phyloP scores from a whole-genome alignment of 1,139 yeast genomes.

The Pichia sp. region DNA sequence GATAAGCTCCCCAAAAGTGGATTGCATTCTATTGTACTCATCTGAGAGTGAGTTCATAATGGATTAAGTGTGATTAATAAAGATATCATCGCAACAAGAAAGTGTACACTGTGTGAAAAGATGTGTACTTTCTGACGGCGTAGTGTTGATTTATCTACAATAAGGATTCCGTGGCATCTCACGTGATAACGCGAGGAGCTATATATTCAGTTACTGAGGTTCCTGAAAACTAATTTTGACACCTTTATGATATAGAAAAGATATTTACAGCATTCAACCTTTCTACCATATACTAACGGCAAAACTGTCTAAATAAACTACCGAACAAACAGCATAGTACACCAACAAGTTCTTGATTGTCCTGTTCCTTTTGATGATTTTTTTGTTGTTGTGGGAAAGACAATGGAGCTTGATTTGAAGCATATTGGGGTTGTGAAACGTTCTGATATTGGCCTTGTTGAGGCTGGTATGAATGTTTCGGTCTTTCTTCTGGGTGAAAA shows the following conservation, averaged over 20 bases:
- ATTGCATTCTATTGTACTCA: conserved; percentile 9
- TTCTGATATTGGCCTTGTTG: conserved; percentile 6
- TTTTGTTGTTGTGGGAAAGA: background rate
- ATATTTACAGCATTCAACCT: no score
- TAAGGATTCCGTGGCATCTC: no score
- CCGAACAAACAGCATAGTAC: background rate
- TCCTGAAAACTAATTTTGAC: no score
- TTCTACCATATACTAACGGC: no score
- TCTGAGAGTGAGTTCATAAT: conserved; percentile 1
- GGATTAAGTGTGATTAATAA: no score
- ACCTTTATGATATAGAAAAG: no score
- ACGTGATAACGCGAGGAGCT: no score
- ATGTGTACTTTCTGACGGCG: no score
- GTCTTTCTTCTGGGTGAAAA: conserved; percentile 12
- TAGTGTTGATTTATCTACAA: no score
- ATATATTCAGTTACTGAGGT: no score
- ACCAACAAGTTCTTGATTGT: conserved; percentile 1
- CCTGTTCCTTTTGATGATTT: background rate
- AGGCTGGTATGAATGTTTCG: background rate
- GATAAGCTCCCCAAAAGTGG: conserved; percentile 2
- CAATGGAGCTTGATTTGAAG: conserved; percentile 22
- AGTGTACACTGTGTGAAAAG: no score
- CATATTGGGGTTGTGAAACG: conserved; percentile 29
- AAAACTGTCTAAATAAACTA: background rate
- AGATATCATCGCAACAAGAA: no score